Evolutionary conservation across 768 basidiomycete genomes (phyloP), one percentile per base, ranked within the genome.

Genomic region (Boletus rex-veris): DNA sequence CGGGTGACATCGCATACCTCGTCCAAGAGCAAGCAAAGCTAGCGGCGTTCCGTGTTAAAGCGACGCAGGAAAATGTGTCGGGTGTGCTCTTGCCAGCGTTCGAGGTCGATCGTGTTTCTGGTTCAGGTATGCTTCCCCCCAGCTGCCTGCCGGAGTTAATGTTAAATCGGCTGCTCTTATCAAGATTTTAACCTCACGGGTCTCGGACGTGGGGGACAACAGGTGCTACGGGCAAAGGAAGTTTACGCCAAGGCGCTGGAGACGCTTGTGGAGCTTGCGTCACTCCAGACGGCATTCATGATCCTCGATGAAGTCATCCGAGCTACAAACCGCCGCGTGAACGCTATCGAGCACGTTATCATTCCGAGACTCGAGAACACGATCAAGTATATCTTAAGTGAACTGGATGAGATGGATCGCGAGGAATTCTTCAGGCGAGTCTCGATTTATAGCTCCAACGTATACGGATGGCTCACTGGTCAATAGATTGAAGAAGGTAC

Each of bases 221-320:
- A 98, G 68, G 87, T 99, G 7, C 78, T 94, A 55, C 87, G 88
- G 53, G 85, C 92, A n/a, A 91, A 94, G 66, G 97, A 98, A 66
- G 94, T 94, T 9, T 99, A 98, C 64, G 92, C 96, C 2, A 98
- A 98, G 68, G 97, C 97, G 2, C 85, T 98, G 24, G 95, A 96
- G 71, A 97, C 95, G 4, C 80, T 99, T 26, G 96, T 99, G 37
- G 96, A 99, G 71, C 83, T 99, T 35, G 97, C 97, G 2, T 96
- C 93, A 12, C 76, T 99, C 39, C 90, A 98, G 75, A 98, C 97
- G 0, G 97, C 97, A 5, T 99, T 99, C 75, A 96, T 88, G 53
- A 98, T 98, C 61, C 83, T 99, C 36, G 97, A 99, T 72, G 97
- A 98, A 73, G 97, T 98, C 55, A 99, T 99, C 65, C 90, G 92